Conservation (phyloP, 768 basidiomycete genomes). For the Lentinula raphanica region DNA sequence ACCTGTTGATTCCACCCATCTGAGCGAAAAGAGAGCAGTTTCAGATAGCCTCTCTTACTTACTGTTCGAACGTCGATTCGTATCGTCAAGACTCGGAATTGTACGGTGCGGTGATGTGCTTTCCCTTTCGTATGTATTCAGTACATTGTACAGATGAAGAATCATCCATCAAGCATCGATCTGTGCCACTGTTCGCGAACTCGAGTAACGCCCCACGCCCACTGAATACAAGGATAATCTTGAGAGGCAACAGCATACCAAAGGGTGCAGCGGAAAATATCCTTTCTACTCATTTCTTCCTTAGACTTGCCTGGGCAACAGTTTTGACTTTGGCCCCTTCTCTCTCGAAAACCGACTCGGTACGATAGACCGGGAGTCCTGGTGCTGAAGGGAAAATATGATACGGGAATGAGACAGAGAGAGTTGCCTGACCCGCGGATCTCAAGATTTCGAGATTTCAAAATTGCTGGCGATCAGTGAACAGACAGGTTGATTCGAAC, state of each 20-base stretch:
- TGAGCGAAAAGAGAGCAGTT: not conserved
- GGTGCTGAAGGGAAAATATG: not conserved
- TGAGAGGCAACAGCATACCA: no score
- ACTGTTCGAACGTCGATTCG: not conserved
- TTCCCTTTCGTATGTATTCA: not conserved
- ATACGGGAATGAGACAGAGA: not conserved
- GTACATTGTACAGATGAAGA: not conserved
- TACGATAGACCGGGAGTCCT: not conserved
- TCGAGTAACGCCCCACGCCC: not conserved
- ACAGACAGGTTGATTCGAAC: constrained; percentile 2
- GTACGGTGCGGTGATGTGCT: not conserved
- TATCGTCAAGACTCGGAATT: not conserved
- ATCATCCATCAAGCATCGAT: not conserved
- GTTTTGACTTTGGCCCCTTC: not conserved
- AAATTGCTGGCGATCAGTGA: constrained; percentile 2
- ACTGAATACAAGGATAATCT: not conserved
- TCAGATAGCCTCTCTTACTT: no score
- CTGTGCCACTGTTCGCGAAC: not conserved
- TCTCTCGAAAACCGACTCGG: not conserved
- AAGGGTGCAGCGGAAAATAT: no score
- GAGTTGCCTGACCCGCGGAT: constrained; percentile 2
- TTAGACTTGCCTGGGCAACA: no score
- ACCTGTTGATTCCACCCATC: not conserved
- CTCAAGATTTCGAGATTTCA: constrained; percentile 8
- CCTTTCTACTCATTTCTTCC: no score